These are phyloP conservation scores for Bipolaris cookei DNA, from an alignment of 2,329 filamentous ascomycete species.

Conservation along the genomic window DNA sequence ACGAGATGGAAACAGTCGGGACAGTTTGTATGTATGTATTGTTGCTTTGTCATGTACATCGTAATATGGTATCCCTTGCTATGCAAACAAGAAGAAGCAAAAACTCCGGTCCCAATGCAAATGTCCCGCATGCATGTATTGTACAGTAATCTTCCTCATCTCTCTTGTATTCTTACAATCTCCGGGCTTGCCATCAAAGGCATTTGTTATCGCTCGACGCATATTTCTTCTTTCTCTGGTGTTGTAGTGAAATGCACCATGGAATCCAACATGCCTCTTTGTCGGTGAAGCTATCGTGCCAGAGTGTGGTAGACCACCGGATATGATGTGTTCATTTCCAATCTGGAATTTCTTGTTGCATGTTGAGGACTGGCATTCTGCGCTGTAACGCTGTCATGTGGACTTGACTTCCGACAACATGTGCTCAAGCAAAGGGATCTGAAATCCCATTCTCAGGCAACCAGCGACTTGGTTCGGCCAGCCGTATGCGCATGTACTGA, in stretches of 20 bases:
- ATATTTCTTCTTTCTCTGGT: background rate
- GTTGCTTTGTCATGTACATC: slow-evolving; percentile 5
- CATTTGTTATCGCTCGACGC: background rate
- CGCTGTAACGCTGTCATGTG: background rate
- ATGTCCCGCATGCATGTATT: background rate
- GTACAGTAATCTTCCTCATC: background rate
- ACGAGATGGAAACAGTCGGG: background rate
- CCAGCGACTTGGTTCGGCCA: background rate
- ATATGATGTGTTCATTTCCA: background rate
- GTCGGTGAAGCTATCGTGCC: background rate
- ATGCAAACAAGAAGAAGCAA: background rate
- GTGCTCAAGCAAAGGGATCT: too few species aligned
- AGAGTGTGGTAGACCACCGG: background rate
- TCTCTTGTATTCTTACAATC: background rate
- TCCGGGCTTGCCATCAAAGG: background rate
- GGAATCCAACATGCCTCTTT: background rate
- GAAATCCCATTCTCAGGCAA: background rate
- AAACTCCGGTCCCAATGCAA: slow-evolving; percentile 4
- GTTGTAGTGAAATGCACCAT: background rate
- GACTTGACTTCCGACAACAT: background rate
- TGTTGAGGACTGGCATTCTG: background rate
- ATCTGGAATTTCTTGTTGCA: background rate
- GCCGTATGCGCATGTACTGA: background rate
- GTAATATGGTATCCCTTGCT: slow-evolving; percentile 1
- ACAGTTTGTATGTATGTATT: background rate